Evolutionary conservation across 108 stramenopile genomes (phyloP).

Genomic region (Nannochloropsis oceanica): DNA sequence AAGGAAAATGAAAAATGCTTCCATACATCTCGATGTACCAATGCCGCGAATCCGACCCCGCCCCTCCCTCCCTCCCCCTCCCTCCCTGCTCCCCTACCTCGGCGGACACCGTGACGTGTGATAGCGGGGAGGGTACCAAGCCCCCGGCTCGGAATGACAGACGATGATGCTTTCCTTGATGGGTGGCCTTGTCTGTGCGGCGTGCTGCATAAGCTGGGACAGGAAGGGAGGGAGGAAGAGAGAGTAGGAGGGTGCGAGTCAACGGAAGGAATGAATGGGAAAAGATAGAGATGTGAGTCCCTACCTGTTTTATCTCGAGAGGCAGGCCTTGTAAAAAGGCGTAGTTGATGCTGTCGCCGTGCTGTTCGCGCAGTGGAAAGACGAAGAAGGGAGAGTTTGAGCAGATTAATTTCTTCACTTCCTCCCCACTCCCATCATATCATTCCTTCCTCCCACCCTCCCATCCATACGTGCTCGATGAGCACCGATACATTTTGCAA

Average conservation of each 20-base stretch:
- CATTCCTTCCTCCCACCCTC: too few relatives aligned
- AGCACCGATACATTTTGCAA: background rate
- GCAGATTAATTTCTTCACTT: too few relatives aligned
- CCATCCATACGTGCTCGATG: background rate
- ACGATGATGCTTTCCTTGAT: background rate
- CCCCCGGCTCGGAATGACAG: constrained; percentile 39
- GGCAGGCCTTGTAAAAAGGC: background rate
- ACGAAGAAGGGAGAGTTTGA: background rate
- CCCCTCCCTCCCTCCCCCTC: background rate
- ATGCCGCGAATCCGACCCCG: too few relatives aligned
- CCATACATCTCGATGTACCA: too few relatives aligned
- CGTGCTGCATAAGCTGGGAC: background rate
- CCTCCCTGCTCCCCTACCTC: background rate
- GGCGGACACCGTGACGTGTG: constrained; percentile 5
- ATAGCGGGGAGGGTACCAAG: constrained; percentile 19
- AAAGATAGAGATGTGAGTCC: background rate
- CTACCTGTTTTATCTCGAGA: background rate
- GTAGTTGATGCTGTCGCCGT: constrained; percentile 18
- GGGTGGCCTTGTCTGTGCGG: background rate
- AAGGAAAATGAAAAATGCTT: too few relatives aligned
- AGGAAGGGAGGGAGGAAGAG: background rate
- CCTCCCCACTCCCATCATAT: too few relatives aligned
- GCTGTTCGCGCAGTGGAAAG: constrained; percentile 1
- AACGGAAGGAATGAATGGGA: background rate
- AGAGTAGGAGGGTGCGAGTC: background rate